Evolutionary conservation across 305 asterid species (phyloP), one percentile per base, ranked within the genome.

Genomic region (Solanum chacoense): DNA sequence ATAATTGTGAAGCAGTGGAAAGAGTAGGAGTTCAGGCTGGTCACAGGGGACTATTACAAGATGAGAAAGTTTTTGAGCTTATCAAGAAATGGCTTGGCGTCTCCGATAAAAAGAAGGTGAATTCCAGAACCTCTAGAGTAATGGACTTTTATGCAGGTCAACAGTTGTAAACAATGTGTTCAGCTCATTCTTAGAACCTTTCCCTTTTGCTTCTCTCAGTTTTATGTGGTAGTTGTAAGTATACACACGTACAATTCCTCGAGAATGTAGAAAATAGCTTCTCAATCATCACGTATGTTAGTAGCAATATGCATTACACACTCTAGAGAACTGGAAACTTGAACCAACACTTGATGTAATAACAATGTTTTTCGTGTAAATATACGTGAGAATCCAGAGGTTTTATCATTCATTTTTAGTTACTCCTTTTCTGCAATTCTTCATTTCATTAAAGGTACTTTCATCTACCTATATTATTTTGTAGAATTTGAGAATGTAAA

Each of bases 71-170:
- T 40, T 92, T 92, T 65, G 73, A 91, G 74, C 94, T 92, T 28
- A 88, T 95, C 88, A 93, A 93, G 76, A 92, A 88, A 12, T 96
- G 98, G 98, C 86, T 96, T 88, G 95, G 92, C 74, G 94, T 94
- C 22, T 34, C 92, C 42, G 69, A 86, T 26, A 87, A 85, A 91
- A 91, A 31, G 88, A 92, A 92, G 91, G 11, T 24, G 86, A 89
- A 75, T 79, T 28, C 89, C 88, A 89, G 38, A 90, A 84, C 94
- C 22, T 93, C 95, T 7, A 95, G 90, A 81, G 98, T 95, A 55
- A 89, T 89, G 92, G 93, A 93, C 88, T 91, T 87, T 37, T 63
- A 42, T 85, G 81, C 81, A 42, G 9, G 55, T 45, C 86, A 42
- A 42, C 16, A 77, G 20, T 45, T 87, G 45, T 77, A 13, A 88